Evolutionary conservation across 2,329 filamentous ascomycete species (phyloP), one percentile per base, ranked within the genome.

Genomic region (Sporothrix brasiliensis): DNA sequence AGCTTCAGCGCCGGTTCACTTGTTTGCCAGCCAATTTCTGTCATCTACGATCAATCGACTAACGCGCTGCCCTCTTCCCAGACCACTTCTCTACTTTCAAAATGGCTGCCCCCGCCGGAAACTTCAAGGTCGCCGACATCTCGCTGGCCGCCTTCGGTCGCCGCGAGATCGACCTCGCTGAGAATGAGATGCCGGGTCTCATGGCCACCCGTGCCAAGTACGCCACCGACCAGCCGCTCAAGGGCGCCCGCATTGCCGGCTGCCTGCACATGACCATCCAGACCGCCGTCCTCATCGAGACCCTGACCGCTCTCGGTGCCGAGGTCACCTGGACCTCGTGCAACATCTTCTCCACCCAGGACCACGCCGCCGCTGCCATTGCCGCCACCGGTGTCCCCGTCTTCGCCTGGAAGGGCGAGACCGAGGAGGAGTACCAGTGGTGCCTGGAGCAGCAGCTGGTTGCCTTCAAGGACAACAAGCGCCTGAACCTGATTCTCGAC

Each of bases 201-300:
- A 97, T 99, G 92, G 89, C 92, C 79, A 98, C 94, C 79, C 91
- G 95, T 80, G 81, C 83, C 80, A 97, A 97, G 88, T 99, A 98
- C 83, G 92, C 92, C 77, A 82, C 83, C 73, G 94, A 97, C 84
- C 94, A 98, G 88, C 95, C 95, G 78, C 88, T 99, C 79, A 91
- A 91, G 81, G 94, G 94, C 81, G 93, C 94, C 82, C 91, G 94
- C 79, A 97, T 99, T 82, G 95, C 95, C 78, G 95, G 95, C 80
- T 98, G 95, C 85, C 87, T 98, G 82, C 94, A 97, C 91, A 97
- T 97, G 94, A 98, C 95, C 82, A 98, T 99, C 85, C 95, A 99
- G 88, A 99, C 95, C 75, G 95, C 95, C 78, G 95, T 99, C 80
- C 91, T 99, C 79, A 99, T 99, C 83, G 95, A 99, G 90, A 99